Base-by-base conservation (phyloP, 768 basidiomycete species). In the Suillus tomentosus region DNA sequence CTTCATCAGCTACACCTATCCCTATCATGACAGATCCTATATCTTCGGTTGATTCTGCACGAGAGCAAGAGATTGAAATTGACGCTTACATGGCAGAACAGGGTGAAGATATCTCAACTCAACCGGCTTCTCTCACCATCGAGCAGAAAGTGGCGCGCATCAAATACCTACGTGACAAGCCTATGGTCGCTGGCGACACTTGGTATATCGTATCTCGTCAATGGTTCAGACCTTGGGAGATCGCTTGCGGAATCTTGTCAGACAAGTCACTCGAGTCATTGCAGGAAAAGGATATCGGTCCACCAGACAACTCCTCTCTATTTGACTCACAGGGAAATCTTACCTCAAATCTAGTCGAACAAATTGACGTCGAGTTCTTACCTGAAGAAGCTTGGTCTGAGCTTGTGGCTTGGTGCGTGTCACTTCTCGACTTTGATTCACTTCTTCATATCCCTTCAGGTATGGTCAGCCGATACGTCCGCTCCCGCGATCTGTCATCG, bases 181-280 rank as follows among this genome's bases (percentile, higher is more conserved):
- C 79, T 48, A 85, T 94, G 82, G 77, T 80, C 37, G 77, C 81
- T 9, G 90, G 90, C 53, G 86, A 94, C 59, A 87, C 81, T 10
- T 95, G 94, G 94, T 94, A 86, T 77, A 77, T 96, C 57, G 80
- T 96, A 36, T 82, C 88, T 24, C 76, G 83, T 57, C 69, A 70
- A 24, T 96, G 94, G 94, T 91, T 84, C 79, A 83, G 83, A 64
- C 84, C 86, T 40, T 96, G 91, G 89, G 77, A 82, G 66, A 85
- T 84, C 69, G 92, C 91, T 13, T 89, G 89, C 71, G 82, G 85
- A 0, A 91, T 90, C 36, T 77, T 86, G 66, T 71, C 80, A 34
- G 89, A 90, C 80, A 93, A 91, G 76, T 82, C 88, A 69, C 22
- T 62, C 19, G 90, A 87, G 19, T 72, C 77, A 2, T 72, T 91